Evolutionary conservation across 352 stramenopile species (phyloP), one percentile per base, ranked within the genome.

Genomic region (Globisporangium takayamanum): DNA sequence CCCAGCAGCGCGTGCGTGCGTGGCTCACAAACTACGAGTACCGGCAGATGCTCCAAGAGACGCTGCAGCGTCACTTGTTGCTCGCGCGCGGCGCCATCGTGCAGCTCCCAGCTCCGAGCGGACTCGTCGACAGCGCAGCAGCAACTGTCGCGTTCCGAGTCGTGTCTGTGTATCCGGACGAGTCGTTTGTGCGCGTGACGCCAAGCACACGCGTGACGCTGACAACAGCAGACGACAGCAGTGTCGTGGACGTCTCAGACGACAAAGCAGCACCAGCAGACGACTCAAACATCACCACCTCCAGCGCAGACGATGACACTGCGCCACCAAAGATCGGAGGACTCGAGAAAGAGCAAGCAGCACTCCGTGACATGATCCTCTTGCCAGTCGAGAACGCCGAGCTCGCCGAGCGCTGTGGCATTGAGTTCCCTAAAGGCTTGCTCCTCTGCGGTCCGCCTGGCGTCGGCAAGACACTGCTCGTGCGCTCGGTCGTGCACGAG

Each of bases 401-500:
- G 8, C 45, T 86, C n/a, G 64, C 68, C 14, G 54, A 55, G 3
- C 28, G 57, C 42, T 69, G 61, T 37, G 64, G 56, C 12, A 64
- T 94, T 25, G 77, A 89, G 46, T 80, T 92, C 51, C 84, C 82
- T 0, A 88, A 88, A 45, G 83, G 82, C 0, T 51, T 91, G 25
- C 56, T 94, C 33, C 57, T 94, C 0, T 93, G 78, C 57, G 85
- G 85, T 0, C 83, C 85, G 10, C 83, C 85, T 7, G 85, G 85
- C 11, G 83, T 93, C 0, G 85, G 85, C 22, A 94, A 94, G 63
- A 94, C 85, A 28, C 68, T 93, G 36, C 60, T 94, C 3, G 83
- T 94, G 26, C 76, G 84, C n/a, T 72, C 78, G 0, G 75, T 84
- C 0, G 72, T 91, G 30, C 55, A 79, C 26, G 67, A 88, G 30